Conservation (phyloP, 805 yeast genomes). For the Candida khao-thaluensis region DNA sequence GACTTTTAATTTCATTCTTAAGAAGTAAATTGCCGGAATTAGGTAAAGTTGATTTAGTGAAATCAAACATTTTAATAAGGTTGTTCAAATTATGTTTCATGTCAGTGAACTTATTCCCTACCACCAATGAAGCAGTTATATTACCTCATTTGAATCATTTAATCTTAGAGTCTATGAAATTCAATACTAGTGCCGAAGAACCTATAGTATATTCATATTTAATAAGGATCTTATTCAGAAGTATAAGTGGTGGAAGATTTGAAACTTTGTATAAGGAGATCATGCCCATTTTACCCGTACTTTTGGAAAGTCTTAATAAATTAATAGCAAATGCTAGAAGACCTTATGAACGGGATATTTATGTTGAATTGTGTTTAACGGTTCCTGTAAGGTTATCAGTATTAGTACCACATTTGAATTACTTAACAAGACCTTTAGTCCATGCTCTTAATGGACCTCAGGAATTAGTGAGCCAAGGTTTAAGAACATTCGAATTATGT, state of each 20-base stretch:
- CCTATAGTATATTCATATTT: slow-evolving; percentile 88
- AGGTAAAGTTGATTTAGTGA: slow-evolving; percentile 76
- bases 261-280: slow-evolving; percentile 91
- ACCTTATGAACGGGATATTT: slow-evolving; percentile 89
- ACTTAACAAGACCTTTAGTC: slow-evolving; percentile 87
- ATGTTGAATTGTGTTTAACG: slow-evolving; percentile 90
- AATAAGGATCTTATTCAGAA: slow-evolving; percentile 84
- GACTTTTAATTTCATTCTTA: slow-evolving; percentile 74
- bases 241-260: slow-evolving; percentile 96
- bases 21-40: slow-evolving; percentile 70
- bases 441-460: slow-evolving; percentile 86
- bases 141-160: slow-evolving; percentile 84
- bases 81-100: slow-evolving; percentile 90
- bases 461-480: slow-evolving; percentile 91
- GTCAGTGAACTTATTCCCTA: slow-evolving; percentile 91
- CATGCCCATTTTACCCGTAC: slow-evolving; percentile 82
- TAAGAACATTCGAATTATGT: slow-evolving; percentile 90
- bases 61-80: slow-evolving; percentile 77
- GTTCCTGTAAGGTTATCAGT: slow-evolving; percentile 95
- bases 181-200: slow-evolving; percentile 82
- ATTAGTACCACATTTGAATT: slow-evolving; percentile 86
- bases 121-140: slow-evolving; percentile 81
- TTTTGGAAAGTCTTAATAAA: slow-evolving; percentile 81
- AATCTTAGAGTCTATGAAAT: slow-evolving; percentile 73
- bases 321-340: slow-evolving; percentile 79